Base-by-base conservation (phyloP, 1,284 basidiomycete species). In the Cutaneotrichosporon cavernicola region DNA sequence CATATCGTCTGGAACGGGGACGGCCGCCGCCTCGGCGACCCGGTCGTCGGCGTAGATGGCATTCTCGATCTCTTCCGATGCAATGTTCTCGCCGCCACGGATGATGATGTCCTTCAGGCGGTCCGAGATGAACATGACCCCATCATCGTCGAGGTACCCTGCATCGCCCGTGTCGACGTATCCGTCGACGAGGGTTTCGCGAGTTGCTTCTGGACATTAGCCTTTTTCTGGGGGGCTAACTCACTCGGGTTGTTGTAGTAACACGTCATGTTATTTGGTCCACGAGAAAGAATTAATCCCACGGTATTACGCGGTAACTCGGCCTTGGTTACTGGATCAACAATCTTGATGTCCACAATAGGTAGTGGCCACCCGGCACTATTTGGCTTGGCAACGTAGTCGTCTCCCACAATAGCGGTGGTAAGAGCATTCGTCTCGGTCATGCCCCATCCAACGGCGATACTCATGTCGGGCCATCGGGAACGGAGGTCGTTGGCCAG, bases 141-240 rank as follows among this genome's bases (percentile, higher is more conserved):
- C 76, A 4, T 75, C 72, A 18, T 65, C 63, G 59, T 77, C 77
- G 11, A 77, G 56, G 46, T 50, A 68, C 2, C 67, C 77, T 6
- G 72, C 67, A 70, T 79, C 77, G 21, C 77, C 77, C 7, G 65
- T 75, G 68, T 79, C 73, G 18, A 79, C 65, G 75, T 75, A 79
- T 16, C 77, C 77, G 16, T 75, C 73, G 1, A 32, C 11, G 3
- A 77, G 57, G 5, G 72, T 69, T 34, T 67, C 62, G 16, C 56
- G 51, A 0, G 77, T 78, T 1, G 76, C 76, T 57, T 67, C 73
- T 75, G 53, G 21, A 2, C 10, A 14, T 43, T 16, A 47, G 32
- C 22, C 21, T 10, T 18, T 47, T 26, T 2, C 5, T 4, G 10
- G 30, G 21, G n/a, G 11, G 21, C 4, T 16, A 16, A 30, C 43